These are phyloP conservation scores for Cercophora scortea DNA, from an alignment of 495 filamentous ascomycete genomes.

Conservation along the genomic window DNA sequence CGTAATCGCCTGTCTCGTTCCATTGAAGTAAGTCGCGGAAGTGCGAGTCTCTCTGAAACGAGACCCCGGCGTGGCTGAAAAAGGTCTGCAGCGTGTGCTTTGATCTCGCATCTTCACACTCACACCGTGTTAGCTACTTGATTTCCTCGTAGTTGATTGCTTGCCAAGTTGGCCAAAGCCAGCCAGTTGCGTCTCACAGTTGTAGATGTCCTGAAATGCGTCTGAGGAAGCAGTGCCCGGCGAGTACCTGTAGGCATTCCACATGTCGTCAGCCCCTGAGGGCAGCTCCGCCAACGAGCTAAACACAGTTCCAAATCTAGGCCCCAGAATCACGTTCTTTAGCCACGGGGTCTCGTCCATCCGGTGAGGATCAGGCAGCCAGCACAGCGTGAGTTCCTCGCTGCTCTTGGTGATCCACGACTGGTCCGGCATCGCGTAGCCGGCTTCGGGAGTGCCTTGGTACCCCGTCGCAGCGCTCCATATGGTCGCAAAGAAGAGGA, in stretches of 20 bases:
- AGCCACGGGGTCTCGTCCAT: neutral
- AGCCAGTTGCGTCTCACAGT: no score
- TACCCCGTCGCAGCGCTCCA: conserved; percentile 6
- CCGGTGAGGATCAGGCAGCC: neutral
- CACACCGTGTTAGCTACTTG: no score
- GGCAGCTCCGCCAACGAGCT: neutral
- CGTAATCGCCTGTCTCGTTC: neutral
- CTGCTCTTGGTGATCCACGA: neutral
- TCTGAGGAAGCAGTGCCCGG: neutral
- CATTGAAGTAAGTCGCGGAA: no score
- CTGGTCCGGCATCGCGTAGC: neutral
- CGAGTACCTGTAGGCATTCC: neutral
- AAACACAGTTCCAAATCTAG: neutral
- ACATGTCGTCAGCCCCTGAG: neutral
- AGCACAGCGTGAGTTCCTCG: neutral
- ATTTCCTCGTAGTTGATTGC: no score
- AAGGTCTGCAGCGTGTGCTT: no score
- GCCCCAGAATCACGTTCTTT: neutral
- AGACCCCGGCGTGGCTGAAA: no score
- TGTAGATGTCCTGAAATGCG: neutral
- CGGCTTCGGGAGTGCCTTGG: neutral
- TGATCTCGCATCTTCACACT: no score
- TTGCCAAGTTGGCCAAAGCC: no score
- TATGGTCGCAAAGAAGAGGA: neutral
- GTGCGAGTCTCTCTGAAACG: no score